Evolutionary conservation across 2,329 filamentous ascomycete species (phyloP).

Genomic region (Diaporthe capsici): DNA sequence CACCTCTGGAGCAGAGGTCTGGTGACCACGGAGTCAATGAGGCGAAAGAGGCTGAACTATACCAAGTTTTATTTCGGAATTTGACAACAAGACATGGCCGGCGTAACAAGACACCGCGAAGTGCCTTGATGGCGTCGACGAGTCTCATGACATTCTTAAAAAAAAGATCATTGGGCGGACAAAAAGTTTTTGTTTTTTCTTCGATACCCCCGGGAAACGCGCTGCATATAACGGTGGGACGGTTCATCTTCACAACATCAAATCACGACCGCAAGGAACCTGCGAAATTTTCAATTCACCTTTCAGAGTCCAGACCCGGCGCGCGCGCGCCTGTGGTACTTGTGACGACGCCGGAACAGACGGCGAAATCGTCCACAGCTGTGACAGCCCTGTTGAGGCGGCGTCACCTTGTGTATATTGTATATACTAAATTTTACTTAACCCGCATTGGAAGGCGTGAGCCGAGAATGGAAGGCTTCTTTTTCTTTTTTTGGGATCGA

Average conservation of each 20-base stretch:
- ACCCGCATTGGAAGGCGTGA: slow-evolving; percentile 29
- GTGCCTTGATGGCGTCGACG: not conserved
- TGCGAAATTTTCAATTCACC: not conserved
- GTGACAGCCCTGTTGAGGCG: not conserved
- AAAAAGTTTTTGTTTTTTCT: slow-evolving; percentile 37
- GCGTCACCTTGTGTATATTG: slow-evolving; percentile 12
- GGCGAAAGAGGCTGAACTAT: not conserved
- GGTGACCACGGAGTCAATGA: slow-evolving; percentile 4
- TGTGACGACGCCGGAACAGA: not conserved
- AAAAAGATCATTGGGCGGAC: slow-evolving; percentile 17
- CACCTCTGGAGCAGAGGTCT: not conserved
- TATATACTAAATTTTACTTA: slow-evolving; percentile 8
- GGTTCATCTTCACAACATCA: slow-evolving; percentile 32
- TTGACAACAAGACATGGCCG: slow-evolving; percentile 3
- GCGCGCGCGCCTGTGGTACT: not conserved
- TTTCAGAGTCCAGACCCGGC: slow-evolving; percentile 9
- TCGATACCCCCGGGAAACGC: slow-evolving; percentile 41
- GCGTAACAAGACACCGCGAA: not conserved
- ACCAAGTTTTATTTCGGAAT: not conserved
- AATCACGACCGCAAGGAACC: slow-evolving; percentile 21
- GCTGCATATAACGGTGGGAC: slow-evolving; percentile 37
- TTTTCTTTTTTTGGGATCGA: not conserved
- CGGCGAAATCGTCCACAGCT: not conserved
- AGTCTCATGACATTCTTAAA: slow-evolving; percentile 18
- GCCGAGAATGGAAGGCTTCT: slow-evolving; percentile 15